Evolutionary conservation across 2,329 filamentous ascomycete species (phyloP).

Genomic region (Fulvia fulva): DNA sequence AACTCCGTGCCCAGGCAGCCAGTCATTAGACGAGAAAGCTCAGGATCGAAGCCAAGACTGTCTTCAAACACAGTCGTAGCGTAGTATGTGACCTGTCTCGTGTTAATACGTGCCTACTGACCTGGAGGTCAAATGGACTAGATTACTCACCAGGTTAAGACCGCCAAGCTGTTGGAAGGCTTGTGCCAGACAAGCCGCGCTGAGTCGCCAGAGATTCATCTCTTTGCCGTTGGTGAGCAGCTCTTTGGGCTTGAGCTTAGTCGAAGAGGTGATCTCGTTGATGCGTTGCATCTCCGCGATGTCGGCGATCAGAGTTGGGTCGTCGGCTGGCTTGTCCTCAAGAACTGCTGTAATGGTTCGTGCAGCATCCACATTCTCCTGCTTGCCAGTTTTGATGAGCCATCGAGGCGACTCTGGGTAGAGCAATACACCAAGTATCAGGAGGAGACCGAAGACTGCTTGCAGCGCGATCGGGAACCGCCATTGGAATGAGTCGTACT

Average conservation of each 20-base stretch:
- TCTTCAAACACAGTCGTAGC: conserved; percentile 47
- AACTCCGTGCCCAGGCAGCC: conserved; percentile 24
- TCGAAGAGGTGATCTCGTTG: conserved; percentile 7
- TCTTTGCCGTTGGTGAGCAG: conserved; percentile 12
- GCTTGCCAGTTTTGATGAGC: conserved; percentile 42
- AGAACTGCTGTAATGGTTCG: conserved; percentile 55
- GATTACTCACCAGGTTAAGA: neutral
- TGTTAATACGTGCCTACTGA: neutral
- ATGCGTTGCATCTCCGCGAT: conserved; percentile 32
- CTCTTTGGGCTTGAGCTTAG: conserved; percentile 21
- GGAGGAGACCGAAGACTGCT: conserved; percentile 46
- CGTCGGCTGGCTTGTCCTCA: conserved; percentile 46
- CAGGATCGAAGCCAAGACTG: conserved; percentile 10
- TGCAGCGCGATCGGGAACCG: conserved; percentile 54
- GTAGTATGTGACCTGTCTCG: conserved; percentile 34
- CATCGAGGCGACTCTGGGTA: conserved; percentile 54
- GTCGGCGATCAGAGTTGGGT: conserved; percentile 55
- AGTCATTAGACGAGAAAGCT: conserved; percentile 20
- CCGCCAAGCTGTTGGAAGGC: conserved; percentile 42
- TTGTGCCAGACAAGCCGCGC: conserved; percentile 41
- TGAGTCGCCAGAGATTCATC: conserved; percentile 16
- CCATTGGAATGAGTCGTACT: conserved; percentile 42
- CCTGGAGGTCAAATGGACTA: conserved; percentile 11
- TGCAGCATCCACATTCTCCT: conserved; percentile 46
- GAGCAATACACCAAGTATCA: conserved; percentile 44